Conservation (phyloP, 345 rosid genomes). For the Erucastrum elatum region DNA sequence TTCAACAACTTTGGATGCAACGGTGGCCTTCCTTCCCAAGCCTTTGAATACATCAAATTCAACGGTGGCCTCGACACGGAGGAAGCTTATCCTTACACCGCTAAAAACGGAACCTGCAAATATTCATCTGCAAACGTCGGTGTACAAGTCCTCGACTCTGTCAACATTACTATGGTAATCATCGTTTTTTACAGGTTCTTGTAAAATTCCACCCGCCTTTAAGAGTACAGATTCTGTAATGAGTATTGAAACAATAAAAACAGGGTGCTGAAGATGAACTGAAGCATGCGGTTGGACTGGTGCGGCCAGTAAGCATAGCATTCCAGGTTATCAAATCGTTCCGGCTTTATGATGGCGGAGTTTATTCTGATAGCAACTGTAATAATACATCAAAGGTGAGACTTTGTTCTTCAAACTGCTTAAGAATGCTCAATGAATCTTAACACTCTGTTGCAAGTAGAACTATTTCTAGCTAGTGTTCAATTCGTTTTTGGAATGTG, state of each 20-base stretch:
- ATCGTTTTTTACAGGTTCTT: background rate
- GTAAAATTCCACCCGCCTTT: background rate
- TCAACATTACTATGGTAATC: conserved; percentile 87
- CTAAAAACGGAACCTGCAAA: conserved; percentile 60
- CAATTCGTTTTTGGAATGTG: background rate
- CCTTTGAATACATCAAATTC: conserved; percentile 88
- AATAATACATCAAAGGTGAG: conserved; percentile 74
- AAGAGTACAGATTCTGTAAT: background rate
- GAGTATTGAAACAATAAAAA: conserved; percentile 1
- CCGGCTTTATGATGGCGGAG: conserved; percentile 74
- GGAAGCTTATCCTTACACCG: conserved; percentile 78
- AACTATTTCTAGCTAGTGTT: background rate
- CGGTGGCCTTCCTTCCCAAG: conserved; percentile 98
- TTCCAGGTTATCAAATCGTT: conserved; percentile 70
- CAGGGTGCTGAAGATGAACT: conserved; percentile 95
- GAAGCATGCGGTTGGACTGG: conserved; percentile 80
- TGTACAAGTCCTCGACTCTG: conserved; percentile 62
- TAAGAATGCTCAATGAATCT: background rate
- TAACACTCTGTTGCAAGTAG: background rate
- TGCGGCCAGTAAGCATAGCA: conserved; percentile 93
- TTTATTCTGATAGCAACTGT: conserved; percentile 65
- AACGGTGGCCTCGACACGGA: conserved; percentile 95
- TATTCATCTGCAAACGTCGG: conserved; percentile 77
- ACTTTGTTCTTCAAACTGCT: conserved; percentile 1
- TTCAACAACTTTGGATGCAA: conserved; percentile 89